These are phyloP conservation scores for Paxillus ammoniavirescens DNA, from an alignment of 768 basidiomycete species.

Conservation along the genomic window DNA sequence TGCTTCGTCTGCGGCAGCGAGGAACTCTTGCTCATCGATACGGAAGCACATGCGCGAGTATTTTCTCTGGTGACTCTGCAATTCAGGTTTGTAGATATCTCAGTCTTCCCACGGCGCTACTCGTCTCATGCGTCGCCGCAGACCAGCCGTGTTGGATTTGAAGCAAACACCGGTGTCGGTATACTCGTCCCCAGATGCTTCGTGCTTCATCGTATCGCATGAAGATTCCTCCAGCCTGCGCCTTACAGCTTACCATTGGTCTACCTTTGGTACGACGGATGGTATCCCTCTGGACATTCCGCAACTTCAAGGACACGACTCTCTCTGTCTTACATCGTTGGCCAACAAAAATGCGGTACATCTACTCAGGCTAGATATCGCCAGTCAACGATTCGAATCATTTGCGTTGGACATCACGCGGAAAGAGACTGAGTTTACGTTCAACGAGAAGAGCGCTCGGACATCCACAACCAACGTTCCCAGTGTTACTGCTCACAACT, in stretches of 20 bases:
- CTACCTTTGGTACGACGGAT: slow-evolving; percentile 49
- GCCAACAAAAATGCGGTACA: slow-evolving; percentile 41
- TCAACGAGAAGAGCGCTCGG: slow-evolving; percentile 40
- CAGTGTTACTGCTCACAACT: slow-evolving; percentile 36
- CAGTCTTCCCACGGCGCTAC: neutral
- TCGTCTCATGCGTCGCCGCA: slow-evolving; percentile 12
- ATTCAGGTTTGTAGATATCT: slow-evolving; percentile 40
- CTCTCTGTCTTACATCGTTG: slow-evolving; percentile 43
- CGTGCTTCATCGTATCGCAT: slow-evolving; percentile 45
- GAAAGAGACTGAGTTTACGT: slow-evolving; percentile 54
- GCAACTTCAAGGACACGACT: slow-evolving; percentile 17
- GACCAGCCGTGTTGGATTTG: slow-evolving; percentile 46
- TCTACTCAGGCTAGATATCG: slow-evolving; percentile 39
- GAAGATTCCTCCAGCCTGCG: slow-evolving; percentile 10
- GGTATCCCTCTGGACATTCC: slow-evolving; percentile 42
- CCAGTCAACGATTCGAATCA: slow-evolving; percentile 36
- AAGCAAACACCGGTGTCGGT: slow-evolving; percentile 32
- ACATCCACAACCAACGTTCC: slow-evolving; percentile 1
- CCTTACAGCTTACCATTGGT: slow-evolving; percentile 52
- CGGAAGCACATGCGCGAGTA: slow-evolving; percentile 41
- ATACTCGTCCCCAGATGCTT: slow-evolving; percentile 51
- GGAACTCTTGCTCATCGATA: slow-evolving; percentile 52
- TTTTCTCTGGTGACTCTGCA: slow-evolving; percentile 54
- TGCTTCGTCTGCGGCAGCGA: slow-evolving; percentile 51
- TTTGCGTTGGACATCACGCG: slow-evolving; percentile 51